Evolutionary conservation across 345 rosid genomes (phyloP), one percentile per base, ranked within the genome.

Genomic region (Ceriops decandra): DNA sequence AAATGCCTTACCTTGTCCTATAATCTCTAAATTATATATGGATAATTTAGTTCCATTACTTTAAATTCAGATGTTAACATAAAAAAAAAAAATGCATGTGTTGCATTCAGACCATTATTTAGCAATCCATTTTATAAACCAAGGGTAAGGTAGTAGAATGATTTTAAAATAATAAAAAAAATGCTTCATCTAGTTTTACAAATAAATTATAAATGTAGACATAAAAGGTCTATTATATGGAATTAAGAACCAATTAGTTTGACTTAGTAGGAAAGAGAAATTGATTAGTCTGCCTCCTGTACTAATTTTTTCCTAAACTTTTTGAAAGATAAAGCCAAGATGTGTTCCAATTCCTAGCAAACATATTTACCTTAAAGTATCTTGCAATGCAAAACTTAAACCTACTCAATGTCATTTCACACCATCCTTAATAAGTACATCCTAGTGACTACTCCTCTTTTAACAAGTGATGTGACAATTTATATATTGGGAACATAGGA

Each of bases 391-490:
- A 56, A 53, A 7, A 31, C 31, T 27, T 65, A 22, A 21, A 7
- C 46, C n/a, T 21, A 33, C 62, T 26, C 19, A 62, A 9, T 51
- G 57, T 62, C 66, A 76, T 52, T 61, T 32, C 57, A 53, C 28
- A 20, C 46, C 46, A 47, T 75, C 68, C 54, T 64, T 54, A 52
- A 58, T 62, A 16, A 30, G 22, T 60, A 62, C 7, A 54, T 35
- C 15, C 49, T 0, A 6, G 49, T 19, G 35, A 30, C 16, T 56
- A 56, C 24, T 76, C 32, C 26, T 24, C 26, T 24, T 26, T 49
- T 32, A 68, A 30, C 30, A 68, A n/a, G 17, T 58, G 63, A 56
- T 10, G 6, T 27, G 10, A 51, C 38, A 46, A 46, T 64, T 58
- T 26, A 42, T 35, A 59, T 49, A 57, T 62, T 53, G 7, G 6